Evolutionary conservation across 805 yeast species (phyloP).

Genomic region (Kazachstania taianensis): DNA sequence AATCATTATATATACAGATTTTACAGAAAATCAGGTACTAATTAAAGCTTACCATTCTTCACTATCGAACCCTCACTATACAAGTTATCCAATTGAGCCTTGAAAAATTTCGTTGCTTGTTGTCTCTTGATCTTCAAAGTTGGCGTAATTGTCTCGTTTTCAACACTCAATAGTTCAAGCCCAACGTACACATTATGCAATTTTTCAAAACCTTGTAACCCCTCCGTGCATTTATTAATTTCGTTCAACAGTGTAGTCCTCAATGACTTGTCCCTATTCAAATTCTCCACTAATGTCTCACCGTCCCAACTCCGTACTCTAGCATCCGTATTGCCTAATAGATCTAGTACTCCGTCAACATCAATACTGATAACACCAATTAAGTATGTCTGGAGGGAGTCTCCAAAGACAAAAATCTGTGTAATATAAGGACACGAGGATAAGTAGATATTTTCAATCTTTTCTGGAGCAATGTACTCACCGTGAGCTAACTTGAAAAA

Average conservation of each 20-base stretch:
- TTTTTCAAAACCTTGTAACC: conserved; percentile 54
- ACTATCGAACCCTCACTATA: conserved; percentile 41
- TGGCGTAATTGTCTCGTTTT: conserved; percentile 56
- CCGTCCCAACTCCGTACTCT: conserved; percentile 17
- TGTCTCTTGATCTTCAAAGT: conserved; percentile 50
- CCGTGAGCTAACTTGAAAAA: conserved; percentile 62
- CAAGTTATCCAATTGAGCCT: conserved; percentile 32
- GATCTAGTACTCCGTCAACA: conserved; percentile 33
- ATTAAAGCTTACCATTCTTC: conserved; percentile 12
- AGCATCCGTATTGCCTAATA: conserved; percentile 27
- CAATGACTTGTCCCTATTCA: conserved; percentile 14
- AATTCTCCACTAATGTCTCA: conserved; percentile 21
- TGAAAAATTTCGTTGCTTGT: conserved; percentile 37
- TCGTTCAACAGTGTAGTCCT: conserved; percentile 12
- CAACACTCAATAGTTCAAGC: conserved; percentile 53
- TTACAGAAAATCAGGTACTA: not conserved
- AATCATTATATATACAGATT: not conserved
- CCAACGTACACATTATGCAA: conserved; percentile 43
- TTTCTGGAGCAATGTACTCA: conserved; percentile 67
- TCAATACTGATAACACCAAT: conserved; percentile 59
- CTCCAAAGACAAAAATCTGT: conserved; percentile 57
- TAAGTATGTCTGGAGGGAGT: conserved; percentile 43
- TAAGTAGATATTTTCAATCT: conserved; percentile 54
- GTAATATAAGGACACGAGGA: conserved; percentile 40
- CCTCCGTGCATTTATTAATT: conserved; percentile 19